Percentiles rank a stretch among this genome's conserved stretches.
phyloP scores from a whole-genome alignment of 805 yeast species.

The Cephaloascus albidus region DNA sequence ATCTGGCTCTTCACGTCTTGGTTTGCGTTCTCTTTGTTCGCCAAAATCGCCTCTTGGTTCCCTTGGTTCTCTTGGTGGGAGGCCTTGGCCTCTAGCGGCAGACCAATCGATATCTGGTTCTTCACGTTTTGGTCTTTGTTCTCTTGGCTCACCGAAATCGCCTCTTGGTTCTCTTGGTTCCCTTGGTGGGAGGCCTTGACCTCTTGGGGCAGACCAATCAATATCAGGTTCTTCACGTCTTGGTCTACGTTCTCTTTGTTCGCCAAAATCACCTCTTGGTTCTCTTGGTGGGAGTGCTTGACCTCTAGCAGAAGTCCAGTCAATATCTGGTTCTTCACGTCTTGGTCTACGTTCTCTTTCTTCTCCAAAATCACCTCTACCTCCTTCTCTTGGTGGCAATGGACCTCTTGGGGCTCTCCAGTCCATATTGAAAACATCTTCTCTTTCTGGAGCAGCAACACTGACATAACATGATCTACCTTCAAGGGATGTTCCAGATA shows the following conservation, averaged over 20 bases:
- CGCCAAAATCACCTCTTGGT: conserved; percentile 11
- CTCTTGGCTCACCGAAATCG: conserved; percentile 11
- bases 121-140: conserved; percentile 19
- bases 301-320: conserved; percentile 38
- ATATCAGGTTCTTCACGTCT: conserved; percentile 19
- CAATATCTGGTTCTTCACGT: conserved; percentile 31
- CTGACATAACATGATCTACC: conserved; percentile 44
- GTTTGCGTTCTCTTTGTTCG: conserved; percentile 17
- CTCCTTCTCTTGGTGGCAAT: conserved; percentile 13
- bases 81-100: conserved; percentile 22
- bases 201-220: conserved; percentile 21
- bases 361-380: conserved; percentile 13
- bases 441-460: conserved; percentile 50
- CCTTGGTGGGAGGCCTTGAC: conserved; percentile 18
- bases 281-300: conserved; percentile 18
- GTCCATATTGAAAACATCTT: conserved; percentile 34
- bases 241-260: conserved; percentile 9
- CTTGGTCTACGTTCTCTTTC: conserved; percentile 12
- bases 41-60: conserved; percentile 16
- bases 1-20: conserved; percentile 43
- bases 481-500: conserved; percentile 32
- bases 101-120: conserved; percentile 34
- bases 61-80: conserved; percentile 26
- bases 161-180: conserved; percentile 16
- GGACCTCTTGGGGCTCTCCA: conserved; percentile 21